phyloP scores from a whole-genome alignment of 1,284 basidiomycete genomes.

The Cutaneotrichosporon mucoides region DNA sequence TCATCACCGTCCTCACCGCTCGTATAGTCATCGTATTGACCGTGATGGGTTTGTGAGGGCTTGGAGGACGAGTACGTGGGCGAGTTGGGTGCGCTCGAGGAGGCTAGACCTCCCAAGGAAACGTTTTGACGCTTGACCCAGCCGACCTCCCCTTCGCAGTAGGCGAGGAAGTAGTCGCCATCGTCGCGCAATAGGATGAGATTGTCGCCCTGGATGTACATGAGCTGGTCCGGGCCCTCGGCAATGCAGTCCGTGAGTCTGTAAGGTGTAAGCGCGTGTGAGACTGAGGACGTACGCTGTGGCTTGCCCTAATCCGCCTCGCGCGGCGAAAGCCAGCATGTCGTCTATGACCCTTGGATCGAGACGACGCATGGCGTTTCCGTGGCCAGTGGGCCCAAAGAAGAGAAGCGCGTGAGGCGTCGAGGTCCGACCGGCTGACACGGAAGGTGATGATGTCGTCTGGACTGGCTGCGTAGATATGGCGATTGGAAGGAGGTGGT shows the following conservation, averaged over 20 bases:
- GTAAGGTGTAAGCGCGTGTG: conserved; percentile 6
- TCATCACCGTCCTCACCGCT: not conserved
- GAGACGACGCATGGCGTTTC: conserved; percentile 17
- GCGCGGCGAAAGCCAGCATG: conserved; percentile 31
- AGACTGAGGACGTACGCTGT: conserved; percentile 33
- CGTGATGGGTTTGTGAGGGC: not conserved
- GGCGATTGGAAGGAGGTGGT: no score
- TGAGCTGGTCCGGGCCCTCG: conserved; percentile 70
- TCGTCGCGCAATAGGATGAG: conserved; percentile 76
- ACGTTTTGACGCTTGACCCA: conserved; percentile 58
- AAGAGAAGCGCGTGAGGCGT: not conserved
- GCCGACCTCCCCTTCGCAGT: conserved; percentile 88
- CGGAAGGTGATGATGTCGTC: no score
- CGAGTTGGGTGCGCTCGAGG: conserved; percentile 20
- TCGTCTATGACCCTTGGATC: conserved; percentile 40
- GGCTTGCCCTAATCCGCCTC: conserved; percentile 40
- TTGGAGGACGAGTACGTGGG: not conserved
- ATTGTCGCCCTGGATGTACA: conserved; percentile 82
- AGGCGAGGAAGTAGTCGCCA: conserved; percentile 57
- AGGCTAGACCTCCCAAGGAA: conserved; percentile 6
- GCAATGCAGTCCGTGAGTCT: conserved; percentile 64
- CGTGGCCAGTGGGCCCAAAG: not conserved
- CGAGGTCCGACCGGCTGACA: no score
- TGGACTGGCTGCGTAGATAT: no score
- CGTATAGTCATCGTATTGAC: no score